These are phyloP conservation scores for Ophiocordyceps camponoti-floridani DNA, from an alignment of 2,329 filamentous ascomycete genomes.

Conservation along the genomic window DNA sequence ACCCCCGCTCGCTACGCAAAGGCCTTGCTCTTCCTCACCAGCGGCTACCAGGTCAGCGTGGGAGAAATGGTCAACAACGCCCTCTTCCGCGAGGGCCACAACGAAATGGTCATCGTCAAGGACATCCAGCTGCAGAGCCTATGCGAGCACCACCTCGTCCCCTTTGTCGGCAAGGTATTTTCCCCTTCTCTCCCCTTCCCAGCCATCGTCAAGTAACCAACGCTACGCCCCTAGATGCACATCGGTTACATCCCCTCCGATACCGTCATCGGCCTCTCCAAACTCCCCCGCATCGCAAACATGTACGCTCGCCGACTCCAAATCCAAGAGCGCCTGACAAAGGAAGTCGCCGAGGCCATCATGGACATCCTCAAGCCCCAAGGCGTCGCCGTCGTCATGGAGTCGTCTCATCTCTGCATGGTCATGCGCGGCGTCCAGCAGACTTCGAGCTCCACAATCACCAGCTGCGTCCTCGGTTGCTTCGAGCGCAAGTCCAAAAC, in stretches of 20 bases:
- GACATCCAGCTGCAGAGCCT: constrained; percentile 91
- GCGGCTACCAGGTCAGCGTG: constrained; percentile 91
- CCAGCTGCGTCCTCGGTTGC: constrained; percentile 92
- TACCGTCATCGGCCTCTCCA: constrained; percentile 86
- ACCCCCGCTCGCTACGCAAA: constrained; percentile 82
- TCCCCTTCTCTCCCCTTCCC: not conserved
- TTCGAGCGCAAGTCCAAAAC: constrained; percentile 90
- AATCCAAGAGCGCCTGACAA: constrained; percentile 90
- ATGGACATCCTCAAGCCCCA: constrained; percentile 86
- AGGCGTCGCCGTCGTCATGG: constrained; percentile 94
- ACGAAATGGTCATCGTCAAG: constrained; percentile 94
- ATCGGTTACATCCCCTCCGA: constrained; percentile 92
- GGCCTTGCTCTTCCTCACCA: constrained; percentile 88
- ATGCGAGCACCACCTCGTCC: constrained; percentile 94
- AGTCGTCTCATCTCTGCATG: constrained; percentile 94
- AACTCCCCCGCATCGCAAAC: constrained; percentile 86
- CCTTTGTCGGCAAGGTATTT: constrained; percentile 76
- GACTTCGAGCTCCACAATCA: constrained; percentile 71
- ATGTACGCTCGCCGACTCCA: constrained; percentile 91
- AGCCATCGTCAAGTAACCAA: not conserved
- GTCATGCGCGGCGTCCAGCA: constrained; percentile 98
- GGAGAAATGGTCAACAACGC: constrained; percentile 82
- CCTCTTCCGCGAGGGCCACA: constrained; percentile 91
- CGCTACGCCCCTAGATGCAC: constrained; percentile 63
- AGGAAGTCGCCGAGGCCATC: constrained; percentile 86